Conservation (phyloP, 371 early-diverging fungal genomes). For the Mortierella sp. region DNA sequence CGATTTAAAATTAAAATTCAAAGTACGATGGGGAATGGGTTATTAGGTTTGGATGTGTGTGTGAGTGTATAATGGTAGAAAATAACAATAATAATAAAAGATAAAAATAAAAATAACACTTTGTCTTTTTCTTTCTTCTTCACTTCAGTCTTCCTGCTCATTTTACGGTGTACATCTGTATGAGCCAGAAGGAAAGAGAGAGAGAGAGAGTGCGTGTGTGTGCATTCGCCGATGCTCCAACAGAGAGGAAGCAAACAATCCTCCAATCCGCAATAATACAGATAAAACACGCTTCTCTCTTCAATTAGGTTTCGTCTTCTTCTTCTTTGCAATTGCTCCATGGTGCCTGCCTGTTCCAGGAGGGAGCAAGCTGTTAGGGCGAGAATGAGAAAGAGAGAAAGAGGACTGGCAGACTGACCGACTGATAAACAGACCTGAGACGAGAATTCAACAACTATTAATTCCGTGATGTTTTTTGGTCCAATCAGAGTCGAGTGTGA, state of each 20-base stretch:
- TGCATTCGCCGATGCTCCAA: neutral
- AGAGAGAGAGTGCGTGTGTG: too few species aligned
- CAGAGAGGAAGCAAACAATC: neutral
- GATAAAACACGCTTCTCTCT: neutral
- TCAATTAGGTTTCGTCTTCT: too few species aligned
- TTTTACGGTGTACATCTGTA: neutral
- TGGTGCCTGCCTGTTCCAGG: too few species aligned
- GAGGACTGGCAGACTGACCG: too few species aligned
- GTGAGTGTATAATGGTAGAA: too few species aligned
- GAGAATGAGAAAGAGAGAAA: too few species aligned
- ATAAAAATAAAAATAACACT: conserved; percentile 1
- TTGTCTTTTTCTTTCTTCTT: neutral
- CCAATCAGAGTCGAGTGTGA: neutral
- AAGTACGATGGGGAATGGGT: conserved; percentile 19
- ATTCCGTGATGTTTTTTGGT: neutral
- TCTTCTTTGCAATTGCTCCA: too few species aligned
- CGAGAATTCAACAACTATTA: neutral
- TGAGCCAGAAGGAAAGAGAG: neutral
- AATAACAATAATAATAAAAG: neutral
- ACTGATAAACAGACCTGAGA: neutral
- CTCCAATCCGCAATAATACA: too few species aligned
- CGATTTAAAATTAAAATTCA: conserved; percentile 22
- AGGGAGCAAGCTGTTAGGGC: too few species aligned
- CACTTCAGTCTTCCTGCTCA: neutral
- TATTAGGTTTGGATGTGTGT: neutral